Conservation (phyloP, 2,329 filamentous ascomycete genomes). For the Pseudovirgaria hyperparasitica region DNA sequence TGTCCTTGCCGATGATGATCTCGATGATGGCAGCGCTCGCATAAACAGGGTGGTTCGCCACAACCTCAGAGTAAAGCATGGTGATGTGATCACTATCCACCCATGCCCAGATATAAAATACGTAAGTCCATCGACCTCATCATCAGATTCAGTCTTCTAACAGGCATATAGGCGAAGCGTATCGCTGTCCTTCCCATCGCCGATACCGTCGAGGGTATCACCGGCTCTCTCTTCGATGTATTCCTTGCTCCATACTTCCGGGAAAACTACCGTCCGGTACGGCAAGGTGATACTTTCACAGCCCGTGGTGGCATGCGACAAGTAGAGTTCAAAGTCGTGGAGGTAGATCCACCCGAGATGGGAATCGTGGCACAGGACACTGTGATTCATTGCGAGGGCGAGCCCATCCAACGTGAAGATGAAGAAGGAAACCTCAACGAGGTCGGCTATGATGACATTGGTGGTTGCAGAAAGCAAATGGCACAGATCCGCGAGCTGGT, state of each 20-base stretch:
- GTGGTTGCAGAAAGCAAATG: conserved; percentile 99
- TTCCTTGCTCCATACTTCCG: conserved; percentile 99
- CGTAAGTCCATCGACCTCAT: conserved; percentile 44
- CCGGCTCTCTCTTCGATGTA: conserved; percentile 95
- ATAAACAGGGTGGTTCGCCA: conserved; percentile 98
- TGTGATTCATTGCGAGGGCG: conserved; percentile 96
- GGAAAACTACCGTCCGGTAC: conserved; percentile 93
- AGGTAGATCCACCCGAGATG: conserved; percentile 96
- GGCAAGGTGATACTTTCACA: conserved; percentile 96
- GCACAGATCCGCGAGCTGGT: conserved; percentile 98
- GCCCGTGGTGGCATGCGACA: conserved; percentile 96
- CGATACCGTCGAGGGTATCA: conserved; percentile 94
- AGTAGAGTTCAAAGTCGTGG: conserved; percentile 98
- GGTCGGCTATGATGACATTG: conserved; percentile 98
- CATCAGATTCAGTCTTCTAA: no score
- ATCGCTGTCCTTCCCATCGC: conserved; percentile 97
- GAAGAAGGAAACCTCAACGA: conserved; percentile 99
- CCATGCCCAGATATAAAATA: conserved; percentile 99
- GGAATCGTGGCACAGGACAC: conserved; percentile 98
- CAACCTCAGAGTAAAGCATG: conserved; percentile 96
- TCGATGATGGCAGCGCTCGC: conserved; percentile 91
- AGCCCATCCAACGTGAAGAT: conserved; percentile 93
- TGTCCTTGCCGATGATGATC: conserved; percentile 91
- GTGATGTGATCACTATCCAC: conserved; percentile 94
- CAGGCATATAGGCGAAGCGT: conserved; percentile 66